Conservation (phyloP, 352 stramenopile genomes). For the Phytophthora sojae region DNA sequence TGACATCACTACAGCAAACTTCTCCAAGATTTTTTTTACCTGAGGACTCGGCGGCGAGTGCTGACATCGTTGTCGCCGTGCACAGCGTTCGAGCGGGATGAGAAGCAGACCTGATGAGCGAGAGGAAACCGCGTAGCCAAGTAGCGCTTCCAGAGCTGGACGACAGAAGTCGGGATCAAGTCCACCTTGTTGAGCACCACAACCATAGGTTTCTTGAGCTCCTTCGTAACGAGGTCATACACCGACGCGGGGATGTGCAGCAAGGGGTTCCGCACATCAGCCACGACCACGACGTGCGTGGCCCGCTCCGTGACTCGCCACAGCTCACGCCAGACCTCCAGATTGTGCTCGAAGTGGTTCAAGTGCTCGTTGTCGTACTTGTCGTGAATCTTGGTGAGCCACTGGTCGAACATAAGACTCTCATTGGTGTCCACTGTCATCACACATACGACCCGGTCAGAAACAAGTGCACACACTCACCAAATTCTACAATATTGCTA, state of each 20-base stretch:
- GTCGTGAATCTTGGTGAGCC: constrained; percentile 86
- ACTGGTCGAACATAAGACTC: constrained; percentile 87
- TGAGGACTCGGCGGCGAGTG: constrained; percentile 72
- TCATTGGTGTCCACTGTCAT: constrained; percentile 78
- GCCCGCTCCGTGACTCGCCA: constrained; percentile 87
- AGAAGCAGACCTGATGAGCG: constrained; percentile 78
- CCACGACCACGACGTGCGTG: constrained; percentile 81
- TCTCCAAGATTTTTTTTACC: constrained; percentile 25
- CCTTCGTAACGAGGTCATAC: constrained; percentile 80
- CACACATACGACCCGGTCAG: constrained; percentile 5
- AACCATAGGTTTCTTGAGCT: constrained; percentile 80
- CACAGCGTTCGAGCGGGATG: constrained; percentile 79
- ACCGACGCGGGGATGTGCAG: constrained; percentile 84
- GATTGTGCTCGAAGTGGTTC: constrained; percentile 89
- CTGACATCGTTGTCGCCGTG: constrained; percentile 73
- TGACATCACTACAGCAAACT: not conserved
- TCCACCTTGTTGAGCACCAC: constrained; percentile 91
- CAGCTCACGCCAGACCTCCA: constrained; percentile 89
- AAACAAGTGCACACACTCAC: not conserved
- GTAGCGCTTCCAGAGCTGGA: constrained; percentile 75
- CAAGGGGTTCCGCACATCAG: constrained; percentile 83
- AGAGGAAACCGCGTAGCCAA: constrained; percentile 71
- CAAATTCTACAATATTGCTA: not conserved
- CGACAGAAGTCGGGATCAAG: constrained; percentile 66
- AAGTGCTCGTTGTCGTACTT: constrained; percentile 86